Evolutionary conservation across 139 green algal genomes (phyloP).

Genomic region (Bryopsis sp.): DNA sequence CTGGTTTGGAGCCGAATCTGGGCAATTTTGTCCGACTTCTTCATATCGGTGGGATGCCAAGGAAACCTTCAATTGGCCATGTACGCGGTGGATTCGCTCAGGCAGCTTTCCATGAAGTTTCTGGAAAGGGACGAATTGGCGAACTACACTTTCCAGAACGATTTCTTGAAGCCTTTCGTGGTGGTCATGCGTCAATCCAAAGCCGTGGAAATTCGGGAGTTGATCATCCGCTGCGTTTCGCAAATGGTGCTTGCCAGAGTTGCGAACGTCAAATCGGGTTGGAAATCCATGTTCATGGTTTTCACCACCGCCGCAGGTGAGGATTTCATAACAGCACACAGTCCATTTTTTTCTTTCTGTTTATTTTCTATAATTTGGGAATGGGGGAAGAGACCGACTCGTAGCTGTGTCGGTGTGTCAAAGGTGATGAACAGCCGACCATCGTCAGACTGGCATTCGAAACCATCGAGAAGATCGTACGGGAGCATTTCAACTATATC

Average conservation of each 20-base stretch:
- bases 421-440: constrained; percentile 48
- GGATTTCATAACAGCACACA: too few relatives aligned
- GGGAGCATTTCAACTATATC: constrained; percentile 95
- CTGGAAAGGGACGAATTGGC: constrained; percentile 94
- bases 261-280: constrained; percentile 92
- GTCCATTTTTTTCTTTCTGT: too few relatives aligned
- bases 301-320: constrained; percentile 87
- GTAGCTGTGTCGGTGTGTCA: neutral
- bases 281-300: constrained; percentile 99
- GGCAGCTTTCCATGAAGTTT: constrained; percentile 84
- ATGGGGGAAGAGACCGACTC: too few relatives aligned
- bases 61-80: constrained; percentile 80
- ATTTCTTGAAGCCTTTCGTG: constrained; percentile 97
- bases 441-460: constrained; percentile 86
- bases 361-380: too few relatives aligned
- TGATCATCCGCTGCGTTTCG: constrained; percentile 89
- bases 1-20: constrained; percentile 95
- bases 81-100: constrained; percentile 80
- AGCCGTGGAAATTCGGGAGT: constrained; percentile 87
- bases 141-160: constrained; percentile 99
- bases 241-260: constrained; percentile 89
- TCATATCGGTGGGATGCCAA: constrained; percentile 73
- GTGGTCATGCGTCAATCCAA: constrained; percentile 84
- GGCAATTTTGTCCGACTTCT: constrained; percentile 88
- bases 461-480: constrained; percentile 96